These are phyloP conservation scores for Neopestalotiopsis rosae DNA, from an alignment of 2,329 filamentous ascomycete genomes.

Conservation along the genomic window DNA sequence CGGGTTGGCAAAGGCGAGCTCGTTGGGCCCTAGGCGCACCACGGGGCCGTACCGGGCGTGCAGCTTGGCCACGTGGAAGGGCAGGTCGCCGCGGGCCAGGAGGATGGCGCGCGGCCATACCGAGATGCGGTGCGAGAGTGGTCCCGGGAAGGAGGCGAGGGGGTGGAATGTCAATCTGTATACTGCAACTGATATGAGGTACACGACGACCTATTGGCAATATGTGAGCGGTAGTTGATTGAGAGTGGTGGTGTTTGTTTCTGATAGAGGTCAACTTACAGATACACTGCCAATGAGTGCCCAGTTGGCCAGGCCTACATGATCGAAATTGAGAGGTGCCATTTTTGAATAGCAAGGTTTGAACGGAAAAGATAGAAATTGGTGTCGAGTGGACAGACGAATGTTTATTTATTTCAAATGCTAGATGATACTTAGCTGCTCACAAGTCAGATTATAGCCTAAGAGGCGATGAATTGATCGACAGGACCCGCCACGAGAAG, in stretches of 20 bases:
- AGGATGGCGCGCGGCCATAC: conserved; percentile 29
- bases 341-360: background rate
- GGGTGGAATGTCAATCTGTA: conserved; percentile 37
- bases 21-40: conserved; percentile 47
- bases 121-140: conserved; percentile 31
- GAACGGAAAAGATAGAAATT: background rate
- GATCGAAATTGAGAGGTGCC: conserved; percentile 7
- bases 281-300: background rate
- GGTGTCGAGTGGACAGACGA: background rate
- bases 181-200: conserved; percentile 25
- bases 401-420: background rate
- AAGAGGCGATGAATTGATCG: background rate
- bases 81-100: conserved; percentile 29
- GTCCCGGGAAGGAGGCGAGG: conserved; percentile 33
- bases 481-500: background rate
- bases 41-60: conserved; percentile 45
- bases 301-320: conserved; percentile 6
- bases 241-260: background rate
- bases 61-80: conserved; percentile 32
- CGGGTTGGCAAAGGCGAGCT: conserved; percentile 45
- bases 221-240: background rate
- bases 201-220: conserved; percentile 22
- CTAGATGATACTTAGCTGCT: conserved; percentile 2
- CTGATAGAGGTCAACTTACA: background rate
- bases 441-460: background rate